Evolutionary conservation across 768 basidiomycete genomes (phyloP).

Genomic region (Podaxis mareebaensis): DNA sequence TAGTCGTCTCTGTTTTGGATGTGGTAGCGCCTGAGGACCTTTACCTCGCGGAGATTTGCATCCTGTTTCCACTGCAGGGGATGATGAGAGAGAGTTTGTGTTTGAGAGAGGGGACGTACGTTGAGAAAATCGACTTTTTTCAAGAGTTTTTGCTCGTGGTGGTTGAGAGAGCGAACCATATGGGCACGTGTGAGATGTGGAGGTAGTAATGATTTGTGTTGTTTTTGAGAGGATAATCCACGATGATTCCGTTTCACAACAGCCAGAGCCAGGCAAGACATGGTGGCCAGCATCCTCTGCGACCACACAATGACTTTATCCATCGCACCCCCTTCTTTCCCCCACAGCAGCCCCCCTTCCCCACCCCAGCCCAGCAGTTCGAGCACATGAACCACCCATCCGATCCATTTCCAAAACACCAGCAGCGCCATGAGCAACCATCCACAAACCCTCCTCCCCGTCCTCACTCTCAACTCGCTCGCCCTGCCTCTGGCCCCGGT

Average conservation of each 20-base stretch:
- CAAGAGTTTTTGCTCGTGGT: constrained; percentile 93
- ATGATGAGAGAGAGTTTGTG: constrained; percentile 12
- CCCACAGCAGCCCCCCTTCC: constrained; percentile 22
- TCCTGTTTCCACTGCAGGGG: constrained; percentile 90
- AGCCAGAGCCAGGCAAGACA: not conserved
- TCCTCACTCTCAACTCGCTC: not conserved
- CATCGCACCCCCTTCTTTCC: constrained; percentile 38
- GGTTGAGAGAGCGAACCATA: constrained; percentile 40
- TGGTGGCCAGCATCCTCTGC: not conserved
- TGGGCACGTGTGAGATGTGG: not conserved
- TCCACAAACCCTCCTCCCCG: constrained; percentile 11
- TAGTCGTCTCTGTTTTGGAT: constrained; percentile 94
- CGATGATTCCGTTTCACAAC: constrained; percentile 9
- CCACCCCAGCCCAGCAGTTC: constrained; percentile 66
- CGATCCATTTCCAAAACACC: constrained; percentile 22
- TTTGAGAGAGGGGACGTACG: constrained; percentile 42
- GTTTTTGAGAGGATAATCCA: no score
- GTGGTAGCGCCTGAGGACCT: constrained; percentile 94
- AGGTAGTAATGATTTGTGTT: no score
- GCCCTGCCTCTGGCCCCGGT: not conserved
- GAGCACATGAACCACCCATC: constrained; percentile 48
- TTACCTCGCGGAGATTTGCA: constrained; percentile 85
- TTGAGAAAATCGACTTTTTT: constrained; percentile 98
- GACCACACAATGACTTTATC: not conserved
- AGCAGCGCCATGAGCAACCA: constrained; percentile 18